Base-by-base conservation (phyloP, 75 land plant species). In the Sequoia sempervirens region DNA sequence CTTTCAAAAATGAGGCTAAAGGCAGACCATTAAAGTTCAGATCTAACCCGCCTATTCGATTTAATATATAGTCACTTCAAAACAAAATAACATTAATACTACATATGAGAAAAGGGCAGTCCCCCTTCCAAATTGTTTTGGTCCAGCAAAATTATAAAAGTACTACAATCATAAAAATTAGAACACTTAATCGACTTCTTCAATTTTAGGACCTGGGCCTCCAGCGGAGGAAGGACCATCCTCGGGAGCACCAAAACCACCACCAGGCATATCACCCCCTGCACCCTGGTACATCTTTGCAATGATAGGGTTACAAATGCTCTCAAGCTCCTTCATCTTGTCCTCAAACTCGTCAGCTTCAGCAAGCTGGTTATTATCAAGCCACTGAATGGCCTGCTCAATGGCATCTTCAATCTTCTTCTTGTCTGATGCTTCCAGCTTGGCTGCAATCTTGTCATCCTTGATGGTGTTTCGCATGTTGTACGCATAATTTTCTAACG, bases 211-310 rank as follows among this genome's bases (percentile, higher is more conserved):
- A 14, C 95, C 95, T 45, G 93, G 86, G 30, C 91, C 91, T 81
- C 87, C 85, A 66, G 85, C 88, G 53, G 83, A 46, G 20, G 84
- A 32, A 41, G 89, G 88, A 46, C 36, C 91, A 85, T 88, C 91
- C 0, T 89, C 94, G 56, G 90, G 85, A 2, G 86, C 92, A 43
- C 88, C 91, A 90, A 82, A 86, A 74, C 76, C 86, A 37, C 79
- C 92, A 36, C 81, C 81, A 83, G 79, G 80, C 28, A 82, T 86
- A 32, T 58, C 75, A 75, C 76, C 91, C 40, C 87, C 95, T 2
- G 84, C 93, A 32, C 95, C 95, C 54, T 93, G 95, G 52, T 93
- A 93, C 95, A 93, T 93, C 87, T 90, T 90, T 11, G 95, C 93
- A 26, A 93, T 93, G 76, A 93, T 92, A 10, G 93, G 95, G 56